Evolutionary conservation across 305 asterid genomes (phyloP).

Genomic region (Caryopteris hybrid): DNA sequence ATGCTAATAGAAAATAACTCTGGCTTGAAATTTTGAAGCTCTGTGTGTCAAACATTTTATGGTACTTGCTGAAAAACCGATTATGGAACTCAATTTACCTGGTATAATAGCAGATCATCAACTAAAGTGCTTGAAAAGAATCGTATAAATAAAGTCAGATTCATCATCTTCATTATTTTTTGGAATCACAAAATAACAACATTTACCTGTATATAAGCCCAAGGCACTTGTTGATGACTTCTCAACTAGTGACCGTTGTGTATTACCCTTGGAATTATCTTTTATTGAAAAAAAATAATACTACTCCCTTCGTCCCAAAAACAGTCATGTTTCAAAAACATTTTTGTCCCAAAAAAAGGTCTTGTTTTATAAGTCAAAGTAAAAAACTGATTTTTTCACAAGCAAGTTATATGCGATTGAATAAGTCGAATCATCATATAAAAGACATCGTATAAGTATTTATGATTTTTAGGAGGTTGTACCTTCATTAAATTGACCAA

Average conservation of each 20-base stretch:
- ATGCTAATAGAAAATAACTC: neutral
- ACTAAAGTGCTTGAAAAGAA: neutral
- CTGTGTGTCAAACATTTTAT: neutral
- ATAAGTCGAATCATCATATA: too few species aligned
- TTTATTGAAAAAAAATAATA: too few species aligned
- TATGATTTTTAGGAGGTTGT: too few species aligned
- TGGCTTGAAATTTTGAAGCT: neutral
- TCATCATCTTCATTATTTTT: neutral
- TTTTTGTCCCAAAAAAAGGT: too few species aligned
- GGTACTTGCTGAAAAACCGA: neutral
- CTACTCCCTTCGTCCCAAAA: too few species aligned
- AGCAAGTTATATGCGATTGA: too few species aligned
- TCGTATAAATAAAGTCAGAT: neutral
- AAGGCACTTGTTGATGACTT: neutral
- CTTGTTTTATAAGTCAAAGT: too few species aligned
- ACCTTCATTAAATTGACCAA: too few species aligned
- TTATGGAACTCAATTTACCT: neutral
- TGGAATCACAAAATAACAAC: neutral
- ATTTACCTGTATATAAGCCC: neutral
- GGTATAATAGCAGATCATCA: neutral
- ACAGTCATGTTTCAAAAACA: too few species aligned
- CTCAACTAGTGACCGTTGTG: neutral
- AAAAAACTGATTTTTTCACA: too few species aligned
- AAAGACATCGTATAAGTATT: too few species aligned
- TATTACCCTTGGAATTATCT: neutral